Evolutionary conservation across 192 early-diverging fungal genomes (phyloP), one percentile per base, ranked within the genome.

Genomic region (Kappamyces sp.): DNA sequence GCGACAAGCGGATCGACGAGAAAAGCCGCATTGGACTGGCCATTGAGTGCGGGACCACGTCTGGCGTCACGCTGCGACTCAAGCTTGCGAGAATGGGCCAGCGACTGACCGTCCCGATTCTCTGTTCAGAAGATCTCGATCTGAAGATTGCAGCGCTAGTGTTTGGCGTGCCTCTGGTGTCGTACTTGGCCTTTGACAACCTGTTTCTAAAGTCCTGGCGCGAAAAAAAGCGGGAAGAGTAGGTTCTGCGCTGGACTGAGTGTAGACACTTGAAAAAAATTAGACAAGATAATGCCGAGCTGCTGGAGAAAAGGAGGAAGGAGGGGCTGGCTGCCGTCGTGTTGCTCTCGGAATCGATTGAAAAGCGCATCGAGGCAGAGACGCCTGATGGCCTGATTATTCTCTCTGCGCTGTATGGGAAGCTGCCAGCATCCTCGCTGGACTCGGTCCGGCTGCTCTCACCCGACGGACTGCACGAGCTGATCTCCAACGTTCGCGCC

Each of bases 321-420:
- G 88, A 91, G 52, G 94, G 93, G 0, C 70, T 84, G 33, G 86
- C 90, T 58, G 87, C 94, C 0, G 74, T 86, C 14, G 67, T 68
- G 7, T 58, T 96, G 4, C 79, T 99, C 77, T 54, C 66, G 33
- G 83, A 84, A 6, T 71, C 78, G 8, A 85, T 87, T 0, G 70
- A 75, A 37, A 76, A 85, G 4, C 90, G 92, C 63, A 68, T 66
- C 41, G 82, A 83, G 9, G 65, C 67, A n/a, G 88, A 86, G 33
- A 83, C 85, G 36, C 68, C 63, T 5, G 61, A 85, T 45, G 86
- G 88, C 1, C 64, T 99, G 53, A 79, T 95, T 22, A 87, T 99
- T 66, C 70, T 94, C 30, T 74, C 80, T 49, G 96, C 94, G 34
- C 61, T 83, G 39, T 99, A 97, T 61, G 96, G 96, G 54, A 84